Percentiles rank a stretch among this genome's conserved stretches.
Evolutionary conservation across 2,329 filamentous ascomycete species (phyloP).

Genomic region (Tolypocladium sp.): DNA sequence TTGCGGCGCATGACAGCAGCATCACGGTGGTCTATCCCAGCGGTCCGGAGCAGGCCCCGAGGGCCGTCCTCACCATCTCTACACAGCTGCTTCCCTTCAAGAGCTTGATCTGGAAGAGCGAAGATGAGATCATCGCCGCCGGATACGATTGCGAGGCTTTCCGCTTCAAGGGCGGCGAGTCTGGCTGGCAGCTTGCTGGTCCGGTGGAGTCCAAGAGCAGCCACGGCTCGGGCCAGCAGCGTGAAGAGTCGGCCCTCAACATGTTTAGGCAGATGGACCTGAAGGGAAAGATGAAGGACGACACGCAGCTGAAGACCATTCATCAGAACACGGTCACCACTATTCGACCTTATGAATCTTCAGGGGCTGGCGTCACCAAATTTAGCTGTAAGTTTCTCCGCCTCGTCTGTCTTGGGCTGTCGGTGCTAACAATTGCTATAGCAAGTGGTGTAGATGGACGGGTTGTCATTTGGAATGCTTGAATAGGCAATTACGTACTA

Average conservation of each 20-base stretch:
- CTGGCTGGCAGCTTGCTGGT: slow-evolving; percentile 77
- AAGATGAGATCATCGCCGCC: slow-evolving; percentile 89
- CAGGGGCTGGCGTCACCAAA: slow-evolving; percentile 57
- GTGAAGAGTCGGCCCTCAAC: slow-evolving; percentile 89
- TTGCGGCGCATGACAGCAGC: slow-evolving; percentile 90
- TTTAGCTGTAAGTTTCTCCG: slow-evolving; percentile 68
- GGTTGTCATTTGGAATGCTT: slow-evolving; percentile 68
- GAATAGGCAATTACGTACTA: slow-evolving; percentile 16
- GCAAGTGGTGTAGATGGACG: slow-evolving; percentile 77
- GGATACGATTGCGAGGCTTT: slow-evolving; percentile 89
- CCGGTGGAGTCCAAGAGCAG: slow-evolving; percentile 69
- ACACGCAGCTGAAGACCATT: slow-evolving; percentile 88
- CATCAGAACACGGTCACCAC: slow-evolving; percentile 96
- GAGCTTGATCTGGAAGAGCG: slow-evolving; percentile 84
- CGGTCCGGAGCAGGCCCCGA: slow-evolving; percentile 81
- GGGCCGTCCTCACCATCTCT: slow-evolving; percentile 80
- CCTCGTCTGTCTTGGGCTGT: background rate
- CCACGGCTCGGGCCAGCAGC: slow-evolving; percentile 48
- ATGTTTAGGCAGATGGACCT: slow-evolving; percentile 99
- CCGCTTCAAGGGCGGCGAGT: slow-evolving; percentile 69
- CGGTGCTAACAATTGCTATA: slow-evolving; percentile 26
- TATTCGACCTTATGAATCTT: slow-evolving; percentile 64
- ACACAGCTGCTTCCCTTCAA: slow-evolving; percentile 89
- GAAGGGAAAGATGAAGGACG: slow-evolving; percentile 84
- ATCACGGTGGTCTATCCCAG: slow-evolving; percentile 94